Evolutionary conservation across 1,139 yeast species (phyloP), one percentile per base, ranked within the genome.

Genomic region (Neolecta irregularis): DNA sequence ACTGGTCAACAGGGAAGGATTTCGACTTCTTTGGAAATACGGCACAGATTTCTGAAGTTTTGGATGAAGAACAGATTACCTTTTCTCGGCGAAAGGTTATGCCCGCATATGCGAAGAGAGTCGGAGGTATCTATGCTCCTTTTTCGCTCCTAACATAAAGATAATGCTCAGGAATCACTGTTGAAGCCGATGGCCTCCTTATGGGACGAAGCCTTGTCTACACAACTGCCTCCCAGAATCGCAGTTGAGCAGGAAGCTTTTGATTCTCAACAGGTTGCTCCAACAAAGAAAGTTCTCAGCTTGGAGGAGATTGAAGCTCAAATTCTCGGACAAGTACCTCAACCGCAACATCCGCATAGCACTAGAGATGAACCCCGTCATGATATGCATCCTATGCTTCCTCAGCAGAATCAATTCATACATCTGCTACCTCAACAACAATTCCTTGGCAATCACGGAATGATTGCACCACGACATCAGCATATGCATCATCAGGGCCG

Each of bases 241-340:
- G 11, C 16, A n/a, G n/a, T 15, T n/a, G 9, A 8, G 9, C 30
- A 18, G 18, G 22, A 24, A n/a, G n/a, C 35, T 6, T 16, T 24
- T 11, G 18, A 13, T 8, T 15, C 36, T 6, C 16, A 32, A 9
- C 17, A n/a, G 13, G 25, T 22, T 19, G 17, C 25, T 11, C 35
- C 23, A 9, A 37, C 46, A 24, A 61, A 60, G 50, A 68, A 63
- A 48, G 63, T 74, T 32, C 59, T 74, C 45, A 74, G 85, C 11
- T 60, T 77, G 47, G 81, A 74, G 52, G 88, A 78, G 48, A 72
- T 75, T 45, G 88, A 77, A 53, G 79, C 85, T 9, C 80, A 72
- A 49, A 64, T 77, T 55, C 60, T 72, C 24, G 33, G 26, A 8
- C 19, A n/a, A 15, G 23, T 17, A 9, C 11, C 13, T n/a, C 60